These are phyloP conservation scores for Wickerhamiella sorbophila DNA, from an alignment of 805 yeast genomes.

Conservation along the genomic window DNA sequence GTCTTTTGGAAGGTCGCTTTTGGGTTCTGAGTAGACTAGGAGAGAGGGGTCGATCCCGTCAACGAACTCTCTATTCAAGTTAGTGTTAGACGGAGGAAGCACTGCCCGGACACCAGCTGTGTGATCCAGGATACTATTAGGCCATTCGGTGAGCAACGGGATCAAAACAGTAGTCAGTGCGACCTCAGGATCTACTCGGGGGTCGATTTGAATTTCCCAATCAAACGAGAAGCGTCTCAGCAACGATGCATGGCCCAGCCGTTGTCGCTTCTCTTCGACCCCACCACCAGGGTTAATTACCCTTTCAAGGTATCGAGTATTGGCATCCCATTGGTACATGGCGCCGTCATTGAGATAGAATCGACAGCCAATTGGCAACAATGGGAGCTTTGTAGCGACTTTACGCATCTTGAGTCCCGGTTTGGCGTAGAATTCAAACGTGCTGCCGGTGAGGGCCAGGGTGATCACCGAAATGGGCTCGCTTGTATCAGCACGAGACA, in stretches of 20 bases:
- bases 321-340: slow-evolving; percentile 42
- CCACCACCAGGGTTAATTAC: slow-evolving; percentile 42
- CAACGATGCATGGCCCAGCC: slow-evolving; percentile 41
- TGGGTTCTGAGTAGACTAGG: not conserved
- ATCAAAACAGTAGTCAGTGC: slow-evolving; percentile 48
- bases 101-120: slow-evolving; percentile 21
- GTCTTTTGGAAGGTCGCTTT: not conserved
- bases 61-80: not conserved
- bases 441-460: slow-evolving; percentile 33
- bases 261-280: slow-evolving; percentile 38
- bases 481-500: slow-evolving; percentile 32
- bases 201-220: slow-evolving; percentile 42
- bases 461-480: slow-evolving; percentile 37
- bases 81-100: not conserved
- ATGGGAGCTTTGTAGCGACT: slow-evolving; percentile 27
- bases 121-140: slow-evolving; percentile 37
- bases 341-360: slow-evolving; percentile 41
- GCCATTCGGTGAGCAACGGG: slow-evolving; percentile 58
- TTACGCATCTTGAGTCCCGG: slow-evolving; percentile 26
- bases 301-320: slow-evolving; percentile 37
- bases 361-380: slow-evolving; percentile 30
- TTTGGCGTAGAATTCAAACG: slow-evolving; percentile 26
- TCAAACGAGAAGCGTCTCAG: slow-evolving; percentile 48
- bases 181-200: slow-evolving; percentile 33
- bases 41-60: not conserved